Evolutionary conservation across 2,329 filamentous ascomycete species (phyloP).

Genomic region (Clarireedia sp.): DNA sequence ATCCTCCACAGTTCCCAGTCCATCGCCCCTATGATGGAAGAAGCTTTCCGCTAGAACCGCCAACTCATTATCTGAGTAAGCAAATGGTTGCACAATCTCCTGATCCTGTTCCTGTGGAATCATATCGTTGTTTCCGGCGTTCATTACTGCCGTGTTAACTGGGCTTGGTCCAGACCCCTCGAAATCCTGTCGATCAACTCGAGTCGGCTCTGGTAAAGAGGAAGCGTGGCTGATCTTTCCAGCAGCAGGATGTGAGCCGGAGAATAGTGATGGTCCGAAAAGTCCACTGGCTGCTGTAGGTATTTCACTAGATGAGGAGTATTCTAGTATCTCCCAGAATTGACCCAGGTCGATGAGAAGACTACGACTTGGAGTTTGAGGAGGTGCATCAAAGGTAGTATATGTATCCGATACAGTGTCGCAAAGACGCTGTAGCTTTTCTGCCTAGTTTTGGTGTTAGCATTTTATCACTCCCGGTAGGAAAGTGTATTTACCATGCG

Average conservation of each 20-base stretch:
- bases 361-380: constrained; percentile 28
- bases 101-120: constrained; percentile 13
- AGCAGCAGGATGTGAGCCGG: constrained; percentile 21
- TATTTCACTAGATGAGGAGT: constrained; percentile 34
- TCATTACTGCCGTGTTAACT: constrained; percentile 16
- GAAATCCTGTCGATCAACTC: constrained; percentile 27
- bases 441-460: constrained; percentile 28
- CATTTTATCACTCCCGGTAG: neutral
- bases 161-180: constrained; percentile 18
- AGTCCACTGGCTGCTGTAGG: constrained; percentile 30
- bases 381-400: constrained; percentile 24
- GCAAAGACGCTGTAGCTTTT: constrained; percentile 35
- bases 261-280: constrained; percentile 35
- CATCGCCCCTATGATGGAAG: constrained; percentile 34
- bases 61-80: constrained; percentile 34
- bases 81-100: constrained; percentile 9
- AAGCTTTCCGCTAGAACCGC: constrained; percentile 41
- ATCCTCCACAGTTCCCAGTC: constrained; percentile 10
- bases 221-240: constrained; percentile 36
- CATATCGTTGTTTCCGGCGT: neutral
- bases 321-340: constrained; percentile 43
- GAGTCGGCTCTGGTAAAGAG: constrained; percentile 36
- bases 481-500: constrained; percentile 30
- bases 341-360: constrained; percentile 38
- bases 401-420: constrained; percentile 38